Evolutionary conservation across 2,329 filamentous ascomycete genomes (phyloP).

Genomic region (Calonectria montana): DNA sequence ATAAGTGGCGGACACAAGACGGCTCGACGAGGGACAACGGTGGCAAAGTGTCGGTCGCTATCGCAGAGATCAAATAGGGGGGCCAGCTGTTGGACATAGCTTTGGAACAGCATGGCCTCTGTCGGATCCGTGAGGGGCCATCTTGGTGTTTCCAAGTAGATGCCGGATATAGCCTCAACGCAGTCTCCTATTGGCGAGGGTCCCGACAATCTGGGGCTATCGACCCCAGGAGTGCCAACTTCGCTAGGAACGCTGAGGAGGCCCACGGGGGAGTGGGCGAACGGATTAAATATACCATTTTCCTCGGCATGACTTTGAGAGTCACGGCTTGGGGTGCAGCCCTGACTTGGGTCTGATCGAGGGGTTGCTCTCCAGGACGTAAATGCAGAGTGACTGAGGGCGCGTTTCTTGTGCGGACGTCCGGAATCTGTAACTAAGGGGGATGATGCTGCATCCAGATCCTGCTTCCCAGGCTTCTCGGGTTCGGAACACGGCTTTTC

Average conservation of each 20-base stretch:
- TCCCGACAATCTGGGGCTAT: constrained; percentile 19
- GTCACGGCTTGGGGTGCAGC: constrained; percentile 29
- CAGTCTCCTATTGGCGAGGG: constrained; percentile 23
- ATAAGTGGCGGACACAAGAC: constrained; percentile 41
- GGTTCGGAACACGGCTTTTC: constrained; percentile 12
- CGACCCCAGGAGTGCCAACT: constrained; percentile 17
- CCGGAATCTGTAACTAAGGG: constrained; percentile 8
- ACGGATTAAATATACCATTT: constrained; percentile 13
- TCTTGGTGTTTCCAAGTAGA: constrained; percentile 34
- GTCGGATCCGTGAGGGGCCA: constrained; percentile 39
- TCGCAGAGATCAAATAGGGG: constrained; percentile 45
- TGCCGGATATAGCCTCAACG: constrained; percentile 36
- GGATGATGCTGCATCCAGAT: not conserved
- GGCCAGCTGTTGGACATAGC: constrained; percentile 40
- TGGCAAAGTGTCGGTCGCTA: constrained; percentile 43
- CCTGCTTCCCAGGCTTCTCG: not conserved
- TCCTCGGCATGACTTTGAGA: constrained; percentile 20
- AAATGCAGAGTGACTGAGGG: constrained; percentile 33
- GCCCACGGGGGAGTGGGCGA: constrained; percentile 14
- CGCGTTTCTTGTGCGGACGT: constrained; percentile 36
- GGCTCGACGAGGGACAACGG: constrained; percentile 42
- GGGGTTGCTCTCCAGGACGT: constrained; percentile 27
- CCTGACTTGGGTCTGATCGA: constrained; percentile 23
- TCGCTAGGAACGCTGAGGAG: constrained; percentile 22
- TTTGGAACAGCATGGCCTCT: constrained; percentile 44